Evolutionary conservation across 2,329 filamentous ascomycete genomes (phyloP).

Genomic region (Zalaria obscura): DNA sequence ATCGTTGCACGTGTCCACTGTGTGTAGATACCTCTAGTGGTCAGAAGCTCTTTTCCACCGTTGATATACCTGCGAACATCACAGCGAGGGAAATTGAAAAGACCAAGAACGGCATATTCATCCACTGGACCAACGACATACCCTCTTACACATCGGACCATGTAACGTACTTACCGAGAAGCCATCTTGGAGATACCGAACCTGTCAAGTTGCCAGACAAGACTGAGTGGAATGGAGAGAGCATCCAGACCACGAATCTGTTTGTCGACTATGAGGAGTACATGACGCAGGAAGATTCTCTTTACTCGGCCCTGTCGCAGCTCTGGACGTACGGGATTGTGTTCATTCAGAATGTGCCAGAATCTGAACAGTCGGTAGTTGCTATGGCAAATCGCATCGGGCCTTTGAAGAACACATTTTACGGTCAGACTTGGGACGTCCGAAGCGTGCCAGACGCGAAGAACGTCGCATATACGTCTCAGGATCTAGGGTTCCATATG

Average conservation of each 20-base stretch:
- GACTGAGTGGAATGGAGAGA: conserved; percentile 27
- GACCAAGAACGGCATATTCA: conserved; percentile 10
- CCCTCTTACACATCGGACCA: conserved; percentile 16
- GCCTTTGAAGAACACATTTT: conserved; percentile 72
- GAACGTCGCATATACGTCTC: conserved; percentile 78
- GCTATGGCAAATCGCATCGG: conserved; percentile 61
- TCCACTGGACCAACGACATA: conserved; percentile 50
- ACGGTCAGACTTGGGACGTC: conserved; percentile 84
- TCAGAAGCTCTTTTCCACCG: conserved; percentile 51
- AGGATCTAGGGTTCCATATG: conserved; percentile 78
- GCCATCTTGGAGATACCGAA: conserved; percentile 8
- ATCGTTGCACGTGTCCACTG: conserved; percentile 41
- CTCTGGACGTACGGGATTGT: conserved; percentile 58
- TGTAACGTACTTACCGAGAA: conserved; percentile 14
- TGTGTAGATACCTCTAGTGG: conserved; percentile 46
- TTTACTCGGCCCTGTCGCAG: conserved; percentile 47
- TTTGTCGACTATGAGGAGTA: conserved; percentile 58
- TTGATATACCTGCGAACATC: conserved; percentile 45
- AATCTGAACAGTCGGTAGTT: conserved; percentile 37
- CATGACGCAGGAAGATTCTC: conserved; percentile 42
- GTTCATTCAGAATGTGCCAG: conserved; percentile 62
- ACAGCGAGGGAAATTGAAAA: conserved; percentile 20
- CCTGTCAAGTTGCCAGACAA: conserved; percentile 1
- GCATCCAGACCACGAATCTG: conserved; percentile 22
- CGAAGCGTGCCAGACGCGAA: conserved; percentile 67